Base-by-base conservation (phyloP, 2,329 filamentous ascomycete species). In the Aspergillus persii region DNA sequence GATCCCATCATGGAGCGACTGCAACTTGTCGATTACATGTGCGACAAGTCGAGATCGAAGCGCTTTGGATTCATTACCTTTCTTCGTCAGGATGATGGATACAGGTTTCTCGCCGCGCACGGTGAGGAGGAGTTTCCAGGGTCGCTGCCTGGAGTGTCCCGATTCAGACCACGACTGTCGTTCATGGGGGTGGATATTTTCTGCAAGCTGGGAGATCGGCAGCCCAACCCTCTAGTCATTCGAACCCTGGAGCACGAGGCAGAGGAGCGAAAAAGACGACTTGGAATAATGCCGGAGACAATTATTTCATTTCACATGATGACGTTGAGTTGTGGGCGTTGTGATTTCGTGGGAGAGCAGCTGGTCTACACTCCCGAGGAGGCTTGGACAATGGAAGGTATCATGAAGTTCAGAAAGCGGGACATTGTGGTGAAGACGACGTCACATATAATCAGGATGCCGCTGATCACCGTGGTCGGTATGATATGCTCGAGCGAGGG, bases 391-490 rank as follows among this genome's bases (percentile, higher is more conserved):
- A 41, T n/a, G 15, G 12, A 41, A 41, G 36, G 36, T 0, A 12
- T 18, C 36, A 41, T 41, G 2, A n/a, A 12, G 7, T 41, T 41
- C 36, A n/a, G 36, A 7, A 41, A 41, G 12, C 36, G 36, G 7
- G 36, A 41, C 36, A 41, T 41, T 41, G 36, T 1, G n/a, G 74
- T 62, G 0, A 66, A 79, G 0, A 54, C 54, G 2, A 60, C 62
- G 0, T 61, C 62, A 0, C 60, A 76, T 3, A 67, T 75, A 27
- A 72, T 86, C 36, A 79, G 84, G 52, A 80, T 87, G 12, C 74
- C 80, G 0, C 80, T 83, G 41, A 75, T 77, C 23, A 81, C 75
- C 1, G 79, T 85, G 23, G 62, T 81, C 30, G 79, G 83, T 53
- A 66, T 84, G 7, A 71, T 85, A 71, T 67, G 77, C 71, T 69